Conservation (phyloP, 1,139 yeast species). For the Scheffersomyces quercinus region DNA sequence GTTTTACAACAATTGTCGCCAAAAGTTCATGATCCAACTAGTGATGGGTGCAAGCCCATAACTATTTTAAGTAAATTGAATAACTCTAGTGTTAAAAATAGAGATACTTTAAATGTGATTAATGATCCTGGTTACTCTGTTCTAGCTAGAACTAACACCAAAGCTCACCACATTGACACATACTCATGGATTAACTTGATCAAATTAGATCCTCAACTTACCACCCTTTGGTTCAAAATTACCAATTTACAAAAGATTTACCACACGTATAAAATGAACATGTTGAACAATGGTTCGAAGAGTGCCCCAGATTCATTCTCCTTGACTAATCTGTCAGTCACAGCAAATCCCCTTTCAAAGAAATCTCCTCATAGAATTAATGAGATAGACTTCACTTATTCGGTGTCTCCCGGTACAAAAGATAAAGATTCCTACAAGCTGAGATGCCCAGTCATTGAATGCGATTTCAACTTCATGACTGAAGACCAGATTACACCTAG, state of each 20-base stretch:
- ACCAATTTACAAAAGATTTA: slow-evolving; percentile 44
- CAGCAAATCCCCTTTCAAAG: slow-evolving; percentile 6
- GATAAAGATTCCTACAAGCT: slow-evolving; percentile 8
- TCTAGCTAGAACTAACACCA: slow-evolving; percentile 5
- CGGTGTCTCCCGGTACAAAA: slow-evolving; percentile 8
- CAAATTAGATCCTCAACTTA: slow-evolving; percentile 43
- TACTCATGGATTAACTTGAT: slow-evolving; percentile 45
- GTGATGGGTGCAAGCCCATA: slow-evolving; percentile 7
- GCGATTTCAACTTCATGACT: slow-evolving; percentile 40
- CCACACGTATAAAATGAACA: slow-evolving; percentile 36
- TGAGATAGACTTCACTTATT: slow-evolving; percentile 31
- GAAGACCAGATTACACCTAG: slow-evolving; percentile 19
- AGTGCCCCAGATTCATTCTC: background rate
- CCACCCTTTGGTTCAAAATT: slow-evolving; percentile 44
- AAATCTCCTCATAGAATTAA: slow-evolving; percentile 14
- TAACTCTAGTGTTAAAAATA: slow-evolving; percentile 11
- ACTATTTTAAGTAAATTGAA: slow-evolving; percentile 21
- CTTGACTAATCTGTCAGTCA: slow-evolving; percentile 1
- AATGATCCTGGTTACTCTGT: slow-evolving; percentile 18
- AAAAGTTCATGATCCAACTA: slow-evolving; percentile 3
- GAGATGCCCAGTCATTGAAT: slow-evolving; percentile 45
- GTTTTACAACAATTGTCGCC: slow-evolving; percentile 29
- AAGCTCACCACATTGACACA: slow-evolving; percentile 16
- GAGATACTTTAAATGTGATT: slow-evolving; percentile 20
- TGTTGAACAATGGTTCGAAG: slow-evolving; percentile 9